Conservation (phyloP, 495 filamentous ascomycete genomes). For the Amphirosellinia nigrospora region DNA sequence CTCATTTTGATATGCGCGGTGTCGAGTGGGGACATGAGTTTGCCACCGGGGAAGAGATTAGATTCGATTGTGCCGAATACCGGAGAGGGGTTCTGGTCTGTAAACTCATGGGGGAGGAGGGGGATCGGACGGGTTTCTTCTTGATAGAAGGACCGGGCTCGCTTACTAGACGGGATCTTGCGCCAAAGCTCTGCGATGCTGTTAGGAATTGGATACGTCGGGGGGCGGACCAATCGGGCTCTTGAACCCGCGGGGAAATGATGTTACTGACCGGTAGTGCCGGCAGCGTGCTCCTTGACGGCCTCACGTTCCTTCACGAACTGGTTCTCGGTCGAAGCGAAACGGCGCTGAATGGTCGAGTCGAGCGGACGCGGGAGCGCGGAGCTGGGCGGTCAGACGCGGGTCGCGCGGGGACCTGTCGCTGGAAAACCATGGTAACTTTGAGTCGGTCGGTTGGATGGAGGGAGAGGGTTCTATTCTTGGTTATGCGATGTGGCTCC, state of each 20-base stretch:
- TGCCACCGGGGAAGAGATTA: not conserved
- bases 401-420: slow-evolving; percentile 63
- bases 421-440: slow-evolving; percentile 66
- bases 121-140: not conserved
- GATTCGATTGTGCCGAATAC: not conserved
- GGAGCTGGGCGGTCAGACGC: slow-evolving; percentile 63
- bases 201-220: slow-evolving; percentile 13
- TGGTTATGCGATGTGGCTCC: slow-evolving; percentile 29
- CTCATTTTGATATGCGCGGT: not conserved
- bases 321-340: slow-evolving; percentile 78
- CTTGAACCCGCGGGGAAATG: not conserved
- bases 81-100: not conserved
- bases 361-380: slow-evolving; percentile 61
- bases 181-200: slow-evolving; percentile 78
- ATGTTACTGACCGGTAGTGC: slow-evolving; percentile 70
- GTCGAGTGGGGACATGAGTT: not conserved
- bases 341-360: slow-evolving; percentile 68
- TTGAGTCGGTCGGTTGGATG: not conserved
- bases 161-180: slow-evolving; percentile 89
- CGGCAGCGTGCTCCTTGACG: slow-evolving; percentile 84
- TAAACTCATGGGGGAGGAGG: not conserved
- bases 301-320: slow-evolving; percentile 86
- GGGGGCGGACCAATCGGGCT: not conserved
- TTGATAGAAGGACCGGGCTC: slow-evolving; percentile 13
- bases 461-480: slow-evolving; percentile 38